Evolutionary conservation across 2,329 filamentous ascomycete genomes (phyloP).

Genomic region (Chaetomium sp.): DNA sequence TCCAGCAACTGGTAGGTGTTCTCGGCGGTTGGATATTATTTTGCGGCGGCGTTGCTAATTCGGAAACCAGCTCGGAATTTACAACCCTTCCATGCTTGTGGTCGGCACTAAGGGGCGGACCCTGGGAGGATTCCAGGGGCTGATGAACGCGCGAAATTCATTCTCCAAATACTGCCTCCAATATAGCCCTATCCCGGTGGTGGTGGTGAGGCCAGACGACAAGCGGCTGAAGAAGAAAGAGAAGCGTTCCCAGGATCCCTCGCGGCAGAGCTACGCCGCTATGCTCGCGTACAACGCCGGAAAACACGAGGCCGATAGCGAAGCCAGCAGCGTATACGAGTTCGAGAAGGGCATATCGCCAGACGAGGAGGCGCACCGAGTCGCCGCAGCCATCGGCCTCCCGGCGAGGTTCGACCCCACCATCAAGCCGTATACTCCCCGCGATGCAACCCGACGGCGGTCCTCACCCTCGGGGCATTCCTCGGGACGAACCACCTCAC

Average conservation of each 20-base stretch:
- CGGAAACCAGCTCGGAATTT: constrained; percentile 73
- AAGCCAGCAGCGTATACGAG: constrained; percentile 55
- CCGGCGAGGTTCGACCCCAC: constrained; percentile 66
- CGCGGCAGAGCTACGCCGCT: constrained; percentile 72
- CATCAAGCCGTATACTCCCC: constrained; percentile 55
- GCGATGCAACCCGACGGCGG: constrained; percentile 18
- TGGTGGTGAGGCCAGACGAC: constrained; percentile 84
- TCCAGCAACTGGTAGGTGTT: constrained; percentile 77
- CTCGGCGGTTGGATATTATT: too few relatives aligned
- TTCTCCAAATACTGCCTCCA: constrained; percentile 95
- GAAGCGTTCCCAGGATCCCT: constrained; percentile 78
- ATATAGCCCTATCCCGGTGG: constrained; percentile 89
- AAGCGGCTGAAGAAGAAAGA: constrained; percentile 89
- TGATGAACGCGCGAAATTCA: constrained; percentile 75
- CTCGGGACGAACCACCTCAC: constrained; percentile 19
- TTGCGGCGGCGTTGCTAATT: constrained; percentile 17
- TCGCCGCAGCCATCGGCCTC: constrained; percentile 64
- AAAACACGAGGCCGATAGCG: constrained; percentile 60
- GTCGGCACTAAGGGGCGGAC: constrained; percentile 86
- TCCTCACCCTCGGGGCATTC: constrained; percentile 25
- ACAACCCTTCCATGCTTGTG: constrained; percentile 87
- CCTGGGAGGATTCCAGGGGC: constrained; percentile 80
- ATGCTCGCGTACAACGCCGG: constrained; percentile 69
- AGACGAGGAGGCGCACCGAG: constrained; percentile 65
- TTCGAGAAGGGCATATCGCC: constrained; percentile 57